Percentiles rank a stretch among this genome's conserved stretches.
Evolutionary conservation across 2,329 filamentous ascomycete species (phyloP).

Genomic region (Cucurbitaria berberidis): DNA sequence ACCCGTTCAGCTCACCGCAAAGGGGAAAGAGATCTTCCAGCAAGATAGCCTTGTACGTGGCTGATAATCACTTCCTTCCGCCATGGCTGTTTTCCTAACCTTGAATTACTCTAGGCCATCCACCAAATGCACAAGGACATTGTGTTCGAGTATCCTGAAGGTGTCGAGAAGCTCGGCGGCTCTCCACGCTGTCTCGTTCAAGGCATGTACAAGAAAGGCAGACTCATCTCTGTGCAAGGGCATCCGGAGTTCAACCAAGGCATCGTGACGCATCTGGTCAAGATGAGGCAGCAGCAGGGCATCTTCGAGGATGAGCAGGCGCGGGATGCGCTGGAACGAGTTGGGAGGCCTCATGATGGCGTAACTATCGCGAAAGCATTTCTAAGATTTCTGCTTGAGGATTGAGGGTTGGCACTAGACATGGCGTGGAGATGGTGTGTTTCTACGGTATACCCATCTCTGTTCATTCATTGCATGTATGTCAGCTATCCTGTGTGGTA

Average conservation of each 20-base stretch:
- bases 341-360: conserved; percentile 75
- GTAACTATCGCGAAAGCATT: conserved; percentile 76
- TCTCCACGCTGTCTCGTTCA: conserved; percentile 76
- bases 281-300: conserved; percentile 67
- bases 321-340: conserved; percentile 70
- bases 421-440: no score
- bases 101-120: conserved; percentile 59
- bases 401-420: conserved; percentile 12
- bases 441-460: no score
- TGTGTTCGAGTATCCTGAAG: conserved; percentile 68
- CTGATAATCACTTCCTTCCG: neutral
- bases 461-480: no score
- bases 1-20: conserved; percentile 69
- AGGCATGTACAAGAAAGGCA: conserved; percentile 73
- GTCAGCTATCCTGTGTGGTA: no score
- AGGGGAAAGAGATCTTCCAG: conserved; percentile 75
- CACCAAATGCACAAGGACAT: conserved; percentile 89
- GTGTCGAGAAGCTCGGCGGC: conserved; percentile 67
- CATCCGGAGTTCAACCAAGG: conserved; percentile 81
- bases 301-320: conserved; percentile 74
- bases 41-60: conserved; percentile 64
- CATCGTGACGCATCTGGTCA: conserved; percentile 73
- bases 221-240: conserved; percentile 79
- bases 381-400: conserved; percentile 74
- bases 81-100: conserved; percentile 1